Base-by-base conservation (phyloP, 192 early-diverging fungal genomes). In the Linnemannia elongata region DNA sequence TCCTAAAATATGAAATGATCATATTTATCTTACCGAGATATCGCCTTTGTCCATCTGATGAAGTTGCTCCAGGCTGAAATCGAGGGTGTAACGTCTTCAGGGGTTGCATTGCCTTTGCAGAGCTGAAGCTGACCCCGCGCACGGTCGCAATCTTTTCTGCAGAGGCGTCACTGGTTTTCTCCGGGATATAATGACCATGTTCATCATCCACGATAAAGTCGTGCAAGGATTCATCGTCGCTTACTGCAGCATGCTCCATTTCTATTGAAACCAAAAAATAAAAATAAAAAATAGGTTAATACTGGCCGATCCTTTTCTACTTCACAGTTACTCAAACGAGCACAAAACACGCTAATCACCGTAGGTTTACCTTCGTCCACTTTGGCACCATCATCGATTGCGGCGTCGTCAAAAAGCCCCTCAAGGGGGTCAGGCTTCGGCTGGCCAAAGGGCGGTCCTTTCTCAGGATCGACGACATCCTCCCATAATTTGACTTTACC, bases 171-270 rank as follows among this genome's bases (percentile, higher is more conserved):
- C 57, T 38, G 30, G 77, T 68, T 72, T 77, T 76, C 57, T 77
- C 77, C 24, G 91, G 91, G 17, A 91, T 86, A 80, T 97, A 97
- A 7, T 93, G 95, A 20, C 88, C 94, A 20, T 94, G 95, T 74
- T 97, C 96, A 83, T 98, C 97, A 82, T 97, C 96, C 0, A 94
- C 95, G 1, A 98, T 94, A 93, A 98, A 98, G 75, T 97, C 94
- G 71, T 96, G 91, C 60, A 94, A 69, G n/a, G 88, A 94, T 13
- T 93, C 94, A 20, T 88, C 92, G 24, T 88, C 91, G 35, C 91
- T 84, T 72, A 77, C 70, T 55, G 78, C 77, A 13, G 82, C 85
- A 13, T 52, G 75, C 20, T 83, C 89, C 42, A 80, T 83, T 15
- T 91, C 79, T 72, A 84, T 70, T 30, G 6, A 36, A n/a, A 73